These are phyloP conservation scores for Boletus coccyginus DNA, from an alignment of 768 basidiomycete genomes.

Conservation along the genomic window DNA sequence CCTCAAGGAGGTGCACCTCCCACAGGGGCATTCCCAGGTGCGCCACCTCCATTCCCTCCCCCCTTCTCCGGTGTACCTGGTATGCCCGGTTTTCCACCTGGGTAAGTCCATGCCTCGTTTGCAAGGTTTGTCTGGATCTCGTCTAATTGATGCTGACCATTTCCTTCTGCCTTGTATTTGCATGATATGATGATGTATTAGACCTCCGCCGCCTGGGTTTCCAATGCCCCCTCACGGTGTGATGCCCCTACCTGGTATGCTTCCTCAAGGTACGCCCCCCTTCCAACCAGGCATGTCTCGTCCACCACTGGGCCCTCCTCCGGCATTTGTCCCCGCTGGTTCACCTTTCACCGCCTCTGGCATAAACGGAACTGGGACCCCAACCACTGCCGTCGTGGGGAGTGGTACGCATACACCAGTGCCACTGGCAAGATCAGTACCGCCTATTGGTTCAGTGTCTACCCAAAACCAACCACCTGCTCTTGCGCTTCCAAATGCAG, in stretches of 20 bases:
- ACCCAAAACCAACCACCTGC: constrained; percentile 24
- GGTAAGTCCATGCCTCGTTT: constrained; percentile 38
- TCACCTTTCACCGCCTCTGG: constrained; percentile 29
- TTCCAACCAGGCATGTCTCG: constrained; percentile 38
- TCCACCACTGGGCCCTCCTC: constrained; percentile 32
- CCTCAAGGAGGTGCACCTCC: constrained; percentile 37
- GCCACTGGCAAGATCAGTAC: constrained; percentile 1
- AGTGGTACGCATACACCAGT: constrained; percentile 25
- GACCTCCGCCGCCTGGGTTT: constrained; percentile 55
- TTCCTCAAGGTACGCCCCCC: constrained; percentile 38
- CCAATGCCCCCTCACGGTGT: constrained; percentile 45
- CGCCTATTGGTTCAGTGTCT: constrained; percentile 24
- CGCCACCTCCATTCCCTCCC: constrained; percentile 37
- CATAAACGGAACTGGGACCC: constrained; percentile 20
- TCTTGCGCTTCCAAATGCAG: constrained; percentile 52
- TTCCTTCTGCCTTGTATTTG: constrained; percentile 2
- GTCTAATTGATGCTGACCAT: constrained; percentile 22
- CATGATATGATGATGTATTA: constrained; percentile 21
- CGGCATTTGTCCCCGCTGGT: constrained; percentile 36
- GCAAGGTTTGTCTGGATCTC: constrained; percentile 13
- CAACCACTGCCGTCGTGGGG: constrained; percentile 15
- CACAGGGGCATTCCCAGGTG: constrained; percentile 38
- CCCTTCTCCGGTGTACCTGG: constrained; percentile 45
- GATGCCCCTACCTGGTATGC: constrained; percentile 32
- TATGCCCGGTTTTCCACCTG: constrained; percentile 54